Base-by-base conservation (phyloP, 1,284 basidiomycete species). In the Trametes versicolor region DNA sequence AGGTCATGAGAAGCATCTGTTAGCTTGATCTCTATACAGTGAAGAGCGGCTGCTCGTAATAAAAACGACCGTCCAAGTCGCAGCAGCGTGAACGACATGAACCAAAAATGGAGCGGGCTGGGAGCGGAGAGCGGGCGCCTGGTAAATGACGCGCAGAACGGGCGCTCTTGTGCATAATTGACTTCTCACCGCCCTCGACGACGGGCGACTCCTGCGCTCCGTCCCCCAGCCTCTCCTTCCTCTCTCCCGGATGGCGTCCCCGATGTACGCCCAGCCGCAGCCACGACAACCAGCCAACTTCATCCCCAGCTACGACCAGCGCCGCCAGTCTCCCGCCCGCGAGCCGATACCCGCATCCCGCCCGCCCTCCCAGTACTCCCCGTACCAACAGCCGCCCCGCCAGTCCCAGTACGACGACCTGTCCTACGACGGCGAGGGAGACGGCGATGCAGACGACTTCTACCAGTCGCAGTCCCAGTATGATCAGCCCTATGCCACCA, bases 401-500 rank as follows among this genome's bases (percentile, higher is more conserved):
- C 62, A 63, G 10, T 74, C 77, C 6, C 75, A 67, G 61, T 78
- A 81, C 69, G 70, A 71, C 41, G 74, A 77, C 60, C 76, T 71
- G 49, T 70, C 74, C 27, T 78, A 79, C 69, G 75, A 78, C 41
- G 70, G 71, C 51, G 75, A 78, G 45, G 70, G 71, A 53, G 75
- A 78, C 45, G 70, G 71, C 56, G 79, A 79, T 58, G 74, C 61
- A 29, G 80, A 81, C 53, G 80, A 82, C 62, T 81, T 82, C 65
- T 81, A 80, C 63, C 69, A 75, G n/a, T 73, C 73, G 13, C 74
- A 76, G 60, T 48, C 68, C 13, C 70, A 73, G 65, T 73, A 73
- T 58, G 78, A 79, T 43, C 62, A 72, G 48, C 67, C 73, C 10
- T 58, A 62, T 32, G 70, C 75, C 37, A 73, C 75, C 34, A 69